Evolutionary conservation across 257 asterid genomes (phyloP).

Genomic region (Plantago ovata): DNA sequence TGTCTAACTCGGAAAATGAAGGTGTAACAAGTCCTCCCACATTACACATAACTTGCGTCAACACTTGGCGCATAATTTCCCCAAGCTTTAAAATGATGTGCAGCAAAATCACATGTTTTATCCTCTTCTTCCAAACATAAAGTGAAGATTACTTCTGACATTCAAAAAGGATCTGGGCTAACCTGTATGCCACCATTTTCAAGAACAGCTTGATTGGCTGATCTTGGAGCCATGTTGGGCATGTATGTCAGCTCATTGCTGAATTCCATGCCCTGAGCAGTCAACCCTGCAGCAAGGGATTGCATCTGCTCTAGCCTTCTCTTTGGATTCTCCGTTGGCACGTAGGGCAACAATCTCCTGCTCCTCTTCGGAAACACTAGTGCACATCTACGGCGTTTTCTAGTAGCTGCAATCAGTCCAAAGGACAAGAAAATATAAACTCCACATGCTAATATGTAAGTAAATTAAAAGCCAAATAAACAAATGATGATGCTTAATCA

Average conservation of each 20-base stretch:
- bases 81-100: too few species aligned
- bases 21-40: too few species aligned
- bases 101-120: neutral
- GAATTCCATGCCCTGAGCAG: conserved; percentile 56
- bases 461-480: too few species aligned
- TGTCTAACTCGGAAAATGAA: neutral
- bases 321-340: conserved; percentile 47
- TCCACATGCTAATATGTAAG: too few species aligned
- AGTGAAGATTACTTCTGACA: neutral
- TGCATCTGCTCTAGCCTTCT: conserved; percentile 60
- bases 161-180: conserved; percentile 14
- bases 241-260: conserved; percentile 69
- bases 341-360: conserved; percentile 61
- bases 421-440: conserved; percentile 4
- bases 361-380: conserved; percentile 65
- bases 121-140: neutral
- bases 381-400: conserved; percentile 60
- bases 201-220: conserved; percentile 58
- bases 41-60: too few species aligned
- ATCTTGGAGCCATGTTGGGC: conserved; percentile 65
- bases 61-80: too few species aligned
- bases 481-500: too few species aligned
- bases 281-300: conserved; percentile 75
- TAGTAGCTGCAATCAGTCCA: conserved; percentile 37
- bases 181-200: conserved; percentile 97